These are phyloP conservation scores for Striga hermonthica DNA, from an alignment of 305 asterid genomes.

Conservation along the genomic window DNA sequence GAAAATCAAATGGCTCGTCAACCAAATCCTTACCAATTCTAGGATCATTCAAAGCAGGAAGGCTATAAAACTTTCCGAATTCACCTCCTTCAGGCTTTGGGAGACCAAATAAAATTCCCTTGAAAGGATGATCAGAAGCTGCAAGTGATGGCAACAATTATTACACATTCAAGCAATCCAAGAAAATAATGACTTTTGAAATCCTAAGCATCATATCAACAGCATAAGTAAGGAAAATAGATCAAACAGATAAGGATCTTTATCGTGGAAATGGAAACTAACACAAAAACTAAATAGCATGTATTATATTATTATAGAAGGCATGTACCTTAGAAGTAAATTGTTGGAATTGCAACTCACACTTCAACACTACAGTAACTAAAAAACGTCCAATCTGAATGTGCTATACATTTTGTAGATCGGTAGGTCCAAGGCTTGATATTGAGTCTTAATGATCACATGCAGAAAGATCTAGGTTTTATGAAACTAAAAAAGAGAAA, in stretches of 20 bases:
- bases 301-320: neutral
- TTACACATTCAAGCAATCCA: neutral
- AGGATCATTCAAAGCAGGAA: constrained; percentile 79
- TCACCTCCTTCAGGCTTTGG: constrained; percentile 90
- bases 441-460: neutral
- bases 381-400: neutral
- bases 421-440: neutral
- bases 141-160: constrained; percentile 31
- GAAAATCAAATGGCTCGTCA: neutral
- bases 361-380: neutral
- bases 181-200: neutral
- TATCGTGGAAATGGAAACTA: neutral
- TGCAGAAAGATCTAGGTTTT: neutral
- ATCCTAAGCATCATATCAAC: neutral
- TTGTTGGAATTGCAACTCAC: neutral
- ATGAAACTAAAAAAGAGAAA: neutral
- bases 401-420: too few relatives aligned
- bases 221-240: neutral
- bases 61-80: constrained; percentile 75
- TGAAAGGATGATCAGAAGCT: constrained; percentile 73
- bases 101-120: constrained; percentile 56
- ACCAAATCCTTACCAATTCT: constrained; percentile 53
- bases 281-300: neutral
- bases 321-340: neutral
- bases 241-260: neutral